Conservation (phyloP, 164 flowering plant species). For the Magnolia officinalis region DNA sequence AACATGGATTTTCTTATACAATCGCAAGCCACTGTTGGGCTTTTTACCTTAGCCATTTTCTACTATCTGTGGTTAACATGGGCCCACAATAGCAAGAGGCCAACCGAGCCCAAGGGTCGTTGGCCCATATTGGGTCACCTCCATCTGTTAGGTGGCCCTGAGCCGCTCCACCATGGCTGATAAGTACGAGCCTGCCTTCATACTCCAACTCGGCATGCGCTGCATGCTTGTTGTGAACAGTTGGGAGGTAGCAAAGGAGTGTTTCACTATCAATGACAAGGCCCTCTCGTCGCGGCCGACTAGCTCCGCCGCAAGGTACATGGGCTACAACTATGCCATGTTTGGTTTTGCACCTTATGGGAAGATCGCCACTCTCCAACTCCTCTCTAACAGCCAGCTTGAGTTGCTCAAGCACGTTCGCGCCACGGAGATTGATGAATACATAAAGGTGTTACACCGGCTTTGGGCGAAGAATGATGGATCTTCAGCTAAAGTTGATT, state of each 20-base stretch:
- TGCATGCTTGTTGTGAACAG: constrained; percentile 13
- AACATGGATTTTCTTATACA: neutral
- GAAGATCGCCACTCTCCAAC: constrained; percentile 3
- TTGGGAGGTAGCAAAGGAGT: constrained; percentile 11
- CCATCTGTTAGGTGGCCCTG: neutral
- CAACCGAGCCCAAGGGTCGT: constrained; percentile 4
- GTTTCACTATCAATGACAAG: constrained; percentile 1
- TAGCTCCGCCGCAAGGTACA: neutral
- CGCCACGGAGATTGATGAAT: neutral
- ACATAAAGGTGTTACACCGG: neutral
- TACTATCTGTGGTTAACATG: neutral
- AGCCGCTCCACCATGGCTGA: constrained; percentile 9
- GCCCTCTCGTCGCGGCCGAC: constrained; percentile 9
- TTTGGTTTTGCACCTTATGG: constrained; percentile 8
- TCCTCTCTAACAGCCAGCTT: constrained; percentile 1
- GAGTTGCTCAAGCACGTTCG: neutral
- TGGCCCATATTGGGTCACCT: constrained; percentile 23
- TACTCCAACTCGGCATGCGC: constrained; percentile 7
- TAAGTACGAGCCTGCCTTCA: constrained; percentile 14
- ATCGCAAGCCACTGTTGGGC: neutral
- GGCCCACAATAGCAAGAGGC: neutral
- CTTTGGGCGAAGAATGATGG: neutral
- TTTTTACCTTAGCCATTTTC: neutral
- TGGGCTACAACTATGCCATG: constrained; percentile 5
- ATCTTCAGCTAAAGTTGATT: neutral